Percentiles rank a stretch among this genome's conserved stretches.
Evolutionary conservation across 306 rosid species (phyloP).

Genomic region (Delonix regia): DNA sequence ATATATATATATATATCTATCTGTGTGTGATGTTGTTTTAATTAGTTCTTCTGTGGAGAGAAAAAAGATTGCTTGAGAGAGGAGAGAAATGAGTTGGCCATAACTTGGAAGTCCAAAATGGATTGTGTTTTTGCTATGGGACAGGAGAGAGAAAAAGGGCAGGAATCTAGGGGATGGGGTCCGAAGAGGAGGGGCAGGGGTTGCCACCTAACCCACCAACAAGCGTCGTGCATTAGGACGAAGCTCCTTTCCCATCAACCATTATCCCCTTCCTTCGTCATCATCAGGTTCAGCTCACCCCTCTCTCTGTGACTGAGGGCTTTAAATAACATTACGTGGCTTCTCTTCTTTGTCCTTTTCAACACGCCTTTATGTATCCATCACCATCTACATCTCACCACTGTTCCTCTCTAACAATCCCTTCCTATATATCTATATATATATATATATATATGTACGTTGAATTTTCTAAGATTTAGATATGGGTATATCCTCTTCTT

Average conservation of each 20-base stretch:
- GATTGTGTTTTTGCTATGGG: background rate
- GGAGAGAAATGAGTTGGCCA: constrained; percentile 51
- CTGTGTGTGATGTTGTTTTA: constrained; percentile 27
- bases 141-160: constrained; percentile 21
- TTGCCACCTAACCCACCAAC: constrained; percentile 97
- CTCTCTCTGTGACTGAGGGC: constrained; percentile 2
- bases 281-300: constrained; percentile 5
- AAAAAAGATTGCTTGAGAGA: constrained; percentile 39
- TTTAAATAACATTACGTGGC: constrained; percentile 1
- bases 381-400: constrained; percentile 21
- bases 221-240: constrained; percentile 72
- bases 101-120: constrained; percentile 36
- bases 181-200: constrained; percentile 81
- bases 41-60: background rate
- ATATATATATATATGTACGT: too few relatives aligned
- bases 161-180: constrained; percentile 77
- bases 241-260: constrained; percentile 63
- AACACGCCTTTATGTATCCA: background rate
- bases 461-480: too few relatives aligned
- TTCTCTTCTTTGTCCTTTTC: constrained; percentile 40
- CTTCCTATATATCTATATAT: too few relatives aligned
- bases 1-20: too few relatives aligned
- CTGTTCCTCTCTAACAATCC: constrained; percentile 28
- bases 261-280: constrained; percentile 36
- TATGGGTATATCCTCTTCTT: background rate